Percentiles rank a stretch among this genome's conserved stretches.
These are phyloP conservation scores for Nyctanthes arbortristis DNA, from an alignment of 257 asterid genomes.

Conservation along the genomic window DNA sequence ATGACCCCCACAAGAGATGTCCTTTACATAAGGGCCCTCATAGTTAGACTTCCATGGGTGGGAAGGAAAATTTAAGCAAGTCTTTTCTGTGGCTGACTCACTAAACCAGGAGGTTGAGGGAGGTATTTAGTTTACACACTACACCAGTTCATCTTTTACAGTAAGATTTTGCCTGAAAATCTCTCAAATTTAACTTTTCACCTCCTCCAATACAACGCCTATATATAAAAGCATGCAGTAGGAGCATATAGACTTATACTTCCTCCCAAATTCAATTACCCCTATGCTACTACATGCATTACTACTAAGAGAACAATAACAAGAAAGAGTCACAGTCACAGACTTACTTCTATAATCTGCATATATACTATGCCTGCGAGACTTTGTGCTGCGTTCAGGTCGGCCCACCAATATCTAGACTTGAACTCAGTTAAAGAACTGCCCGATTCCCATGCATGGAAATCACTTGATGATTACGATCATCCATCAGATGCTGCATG, in stretches of 20 bases:
- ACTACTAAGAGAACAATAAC: slow-evolving; percentile 32
- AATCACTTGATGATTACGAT: slow-evolving; percentile 16
- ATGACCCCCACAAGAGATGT: too few relatives aligned
- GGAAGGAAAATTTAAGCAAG: too few relatives aligned
- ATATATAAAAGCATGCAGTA: slow-evolving; percentile 49
- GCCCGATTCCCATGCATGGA: slow-evolving; percentile 97
- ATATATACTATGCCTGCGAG: slow-evolving; percentile 50
- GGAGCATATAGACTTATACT: slow-evolving; percentile 29
- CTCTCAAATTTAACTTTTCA: background rate
- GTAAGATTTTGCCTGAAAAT: background rate
- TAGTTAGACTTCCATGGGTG: too few relatives aligned
- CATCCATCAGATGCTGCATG: slow-evolving; percentile 16
- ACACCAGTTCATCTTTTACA: too few relatives aligned
- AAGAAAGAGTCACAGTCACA: slow-evolving; percentile 1
- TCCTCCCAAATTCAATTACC: slow-evolving; percentile 16
- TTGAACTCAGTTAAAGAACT: slow-evolving; percentile 60
- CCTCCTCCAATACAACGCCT: slow-evolving; percentile 24
- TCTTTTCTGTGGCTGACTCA: too few relatives aligned
- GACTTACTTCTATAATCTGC: slow-evolving; percentile 2
- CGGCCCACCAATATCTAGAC: slow-evolving; percentile 53
- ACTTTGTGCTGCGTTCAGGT: slow-evolving; percentile 32
- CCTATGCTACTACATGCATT: slow-evolving; percentile 23
- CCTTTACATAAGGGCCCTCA: too few relatives aligned
- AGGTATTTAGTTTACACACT: slow-evolving; percentile 38
- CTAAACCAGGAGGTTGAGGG: too few relatives aligned